Evolutionary conservation across 176 grass and related monocot genomes (phyloP), one percentile per base, ranked within the genome.

Genomic region (Rhynchospora tenuis): DNA sequence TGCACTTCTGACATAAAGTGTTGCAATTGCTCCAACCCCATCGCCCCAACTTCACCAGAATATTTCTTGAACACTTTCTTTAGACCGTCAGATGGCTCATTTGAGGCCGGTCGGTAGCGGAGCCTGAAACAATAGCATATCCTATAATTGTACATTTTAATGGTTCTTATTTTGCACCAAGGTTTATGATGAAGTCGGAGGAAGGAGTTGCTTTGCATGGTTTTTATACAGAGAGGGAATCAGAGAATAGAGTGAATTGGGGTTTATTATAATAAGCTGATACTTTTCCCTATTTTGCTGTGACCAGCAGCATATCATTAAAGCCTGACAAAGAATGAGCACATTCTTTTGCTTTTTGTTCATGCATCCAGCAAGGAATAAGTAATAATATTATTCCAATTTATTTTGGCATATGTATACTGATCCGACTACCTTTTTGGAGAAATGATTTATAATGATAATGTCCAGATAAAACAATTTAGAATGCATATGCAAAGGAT

Each of bases 51-150:
- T 22, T 75, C 85, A 45, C 60, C 59, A 22, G 85, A 33, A 78
- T 98, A 98, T 31, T 79, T 9, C 81, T 69, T 23, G 72, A 91
- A 94, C 66, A 90, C 87, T 59, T 86, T 48, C 56, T 86, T 67
- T 9, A 98, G 57, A 38, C 7, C 73, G 73, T 78, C 78, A 46
- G 95, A 91, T 80, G 92, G 81, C 51, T 91, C 92, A 65, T 83
- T 82, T 42, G 92, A 87, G 73, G 78, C 73, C 81, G 89, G 17
- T 9, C 59, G 27, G 90, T 91, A 98, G 27, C 90, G 71, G 10
- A 72, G 89, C 87, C 95, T 89, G 15, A 91, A 81, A 85, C 89
- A 98, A 72, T 86, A 94, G 71, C 90, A 98, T 28, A 94, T 84
- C 62, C 85, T 91, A 68, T 94, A 98, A 15, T 86, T 97, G 64